phyloP scores from a whole-genome alignment of 345 rosid genomes.

The Erucastrum elatum region DNA sequence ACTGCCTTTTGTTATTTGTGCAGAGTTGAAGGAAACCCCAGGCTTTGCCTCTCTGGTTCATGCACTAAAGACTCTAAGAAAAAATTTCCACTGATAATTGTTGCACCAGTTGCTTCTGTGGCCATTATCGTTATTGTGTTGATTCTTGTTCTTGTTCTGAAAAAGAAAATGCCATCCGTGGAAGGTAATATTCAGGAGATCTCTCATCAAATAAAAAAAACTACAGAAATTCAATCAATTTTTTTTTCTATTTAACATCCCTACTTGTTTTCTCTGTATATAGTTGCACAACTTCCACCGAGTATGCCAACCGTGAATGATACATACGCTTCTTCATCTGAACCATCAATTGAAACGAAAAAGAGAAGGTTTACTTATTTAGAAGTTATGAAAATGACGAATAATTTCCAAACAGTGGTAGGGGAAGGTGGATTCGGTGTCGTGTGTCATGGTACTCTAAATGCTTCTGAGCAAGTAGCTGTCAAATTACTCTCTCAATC shows the following conservation, averaged over 20 bases:
- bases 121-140: not conserved
- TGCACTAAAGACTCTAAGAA: not conserved
- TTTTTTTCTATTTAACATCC: not conserved
- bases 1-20: not conserved
- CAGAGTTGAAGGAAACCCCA: slow-evolving; percentile 17
- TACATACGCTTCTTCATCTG: too few relatives aligned
- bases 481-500: slow-evolving; percentile 48
- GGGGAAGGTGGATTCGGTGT: slow-evolving; percentile 56
- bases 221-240: not conserved
- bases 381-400: slow-evolving; percentile 40
- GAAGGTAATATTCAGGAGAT: not conserved
- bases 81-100: not conserved
- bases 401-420: too few relatives aligned
- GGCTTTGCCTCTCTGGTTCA: not conserved
- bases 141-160: not conserved
- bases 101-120: slow-evolving; percentile 17
- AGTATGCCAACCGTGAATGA: not conserved
- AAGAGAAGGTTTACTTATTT: slow-evolving; percentile 31
- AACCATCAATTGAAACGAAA: slow-evolving; percentile 16
- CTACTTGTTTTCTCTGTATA: not conserved
- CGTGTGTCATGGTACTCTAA: slow-evolving; percentile 42
- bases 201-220: not conserved
- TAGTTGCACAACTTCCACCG: not conserved
- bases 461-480: slow-evolving; percentile 43
- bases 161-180: not conserved